Evolutionary conservation across 2,329 filamentous ascomycete genomes (phyloP).

Genomic region (Aspergillus quadrilineatus): DNA sequence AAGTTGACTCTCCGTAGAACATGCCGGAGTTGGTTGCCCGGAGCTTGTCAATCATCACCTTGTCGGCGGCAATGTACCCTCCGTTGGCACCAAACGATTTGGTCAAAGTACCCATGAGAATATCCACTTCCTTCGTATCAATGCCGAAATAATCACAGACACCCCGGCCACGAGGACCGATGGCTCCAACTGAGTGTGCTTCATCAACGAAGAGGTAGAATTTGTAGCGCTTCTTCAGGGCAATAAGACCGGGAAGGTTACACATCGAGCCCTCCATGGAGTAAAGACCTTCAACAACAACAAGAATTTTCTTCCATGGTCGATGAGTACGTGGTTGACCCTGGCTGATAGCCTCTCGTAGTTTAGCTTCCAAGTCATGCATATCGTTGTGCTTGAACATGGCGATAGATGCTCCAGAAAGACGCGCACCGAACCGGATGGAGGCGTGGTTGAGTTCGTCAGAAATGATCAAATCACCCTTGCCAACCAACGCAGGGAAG

Average conservation of each 20-base stretch:
- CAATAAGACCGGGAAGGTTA: constrained; percentile 86
- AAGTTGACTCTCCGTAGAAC: constrained; percentile 81
- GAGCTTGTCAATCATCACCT: constrained; percentile 89
- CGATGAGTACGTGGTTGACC: constrained; percentile 97
- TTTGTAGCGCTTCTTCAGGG: constrained; percentile 92
- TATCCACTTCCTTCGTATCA: constrained; percentile 82
- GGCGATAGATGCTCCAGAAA: constrained; percentile 90
- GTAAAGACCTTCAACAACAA: constrained; percentile 95
- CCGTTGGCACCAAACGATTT: constrained; percentile 99
- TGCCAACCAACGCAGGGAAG: constrained; percentile 88
- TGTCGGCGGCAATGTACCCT: constrained; percentile 88
- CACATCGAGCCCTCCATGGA: constrained; percentile 99
- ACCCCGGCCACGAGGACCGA: constrained; percentile 83
- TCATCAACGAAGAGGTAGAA: constrained; percentile 95
- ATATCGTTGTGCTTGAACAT: constrained; percentile 99
- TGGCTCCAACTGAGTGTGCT: constrained; percentile 90
- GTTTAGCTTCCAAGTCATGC: constrained; percentile 75
- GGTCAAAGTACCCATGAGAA: constrained; percentile 96
- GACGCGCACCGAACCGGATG: constrained; percentile 89
- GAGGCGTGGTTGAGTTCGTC: constrained; percentile 98
- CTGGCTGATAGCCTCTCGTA: constrained; percentile 91
- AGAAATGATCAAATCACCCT: constrained; percentile 90
- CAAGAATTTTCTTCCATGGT: constrained; percentile 98
- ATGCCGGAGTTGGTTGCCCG: constrained; percentile 81
- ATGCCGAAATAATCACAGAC: constrained; percentile 97